Percentiles rank a stretch among this genome's conserved stretches.
Conservation (phyloP, 2,329 filamentous ascomycete species). For the Fusarium lyarnte region DNA sequence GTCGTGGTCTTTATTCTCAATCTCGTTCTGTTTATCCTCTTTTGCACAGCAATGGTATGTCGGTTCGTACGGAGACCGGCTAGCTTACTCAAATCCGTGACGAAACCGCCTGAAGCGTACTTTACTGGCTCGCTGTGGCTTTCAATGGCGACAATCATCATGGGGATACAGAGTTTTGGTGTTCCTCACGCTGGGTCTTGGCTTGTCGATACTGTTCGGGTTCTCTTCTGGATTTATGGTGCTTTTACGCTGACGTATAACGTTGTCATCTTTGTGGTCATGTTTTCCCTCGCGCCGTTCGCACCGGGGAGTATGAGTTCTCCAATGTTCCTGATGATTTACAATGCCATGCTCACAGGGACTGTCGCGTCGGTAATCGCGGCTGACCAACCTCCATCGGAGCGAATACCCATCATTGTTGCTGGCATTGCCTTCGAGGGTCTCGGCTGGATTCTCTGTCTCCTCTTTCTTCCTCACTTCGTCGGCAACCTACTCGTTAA, state of each 20-base stretch:
- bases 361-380: not conserved
- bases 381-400: not conserved
- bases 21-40: not conserved
- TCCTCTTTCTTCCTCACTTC: not conserved
- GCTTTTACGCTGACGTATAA: not conserved
- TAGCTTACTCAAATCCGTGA: not conserved
- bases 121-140: not conserved
- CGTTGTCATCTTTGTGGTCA: not conserved
- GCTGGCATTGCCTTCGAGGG: not conserved
- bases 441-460: not conserved
- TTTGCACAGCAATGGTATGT: not conserved
- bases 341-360: not conserved
- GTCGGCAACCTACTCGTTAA: not conserved
- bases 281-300: not conserved
- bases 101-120: not conserved
- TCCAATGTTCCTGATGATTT: constrained; percentile 11
- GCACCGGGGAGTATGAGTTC: constrained; percentile 1
- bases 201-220: not conserved
- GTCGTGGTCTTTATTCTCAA: not conserved
- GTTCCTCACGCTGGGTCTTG: not conserved
- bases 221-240: not conserved
- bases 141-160: not conserved
- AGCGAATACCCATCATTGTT: not conserved
- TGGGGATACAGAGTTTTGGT: constrained; percentile 10
- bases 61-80: not conserved